A percentile compares a stretch with the other conserved stretches of the same genome.
Conservation (phyloP, 1,284 basidiomycete species). For the Sporisorium iseilematis-ciliati region DNA sequence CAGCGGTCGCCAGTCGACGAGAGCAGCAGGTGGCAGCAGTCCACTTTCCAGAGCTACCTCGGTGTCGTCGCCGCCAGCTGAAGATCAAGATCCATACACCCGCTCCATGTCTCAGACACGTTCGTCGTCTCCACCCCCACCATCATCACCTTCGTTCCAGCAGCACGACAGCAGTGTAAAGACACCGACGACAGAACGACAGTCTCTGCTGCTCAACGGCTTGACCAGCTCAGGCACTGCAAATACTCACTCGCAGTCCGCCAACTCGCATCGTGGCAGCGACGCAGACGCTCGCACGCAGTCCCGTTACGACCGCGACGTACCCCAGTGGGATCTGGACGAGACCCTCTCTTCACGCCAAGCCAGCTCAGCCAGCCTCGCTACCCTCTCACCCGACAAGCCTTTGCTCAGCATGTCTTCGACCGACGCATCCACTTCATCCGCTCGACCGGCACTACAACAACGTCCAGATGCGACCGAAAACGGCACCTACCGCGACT, state of each 20-base stretch:
- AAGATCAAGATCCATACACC: slow-evolving; percentile 39
- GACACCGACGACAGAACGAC: slow-evolving; percentile 26
- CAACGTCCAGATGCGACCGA: not conserved
- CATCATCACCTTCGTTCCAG: slow-evolving; percentile 1
- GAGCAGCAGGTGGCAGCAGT: slow-evolving; percentile 24
- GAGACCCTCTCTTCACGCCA: slow-evolving; percentile 35
- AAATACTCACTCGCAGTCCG: not conserved
- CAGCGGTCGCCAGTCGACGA: slow-evolving; percentile 7
- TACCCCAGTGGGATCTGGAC: slow-evolving; percentile 57
- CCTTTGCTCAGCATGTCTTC: slow-evolving; percentile 14
- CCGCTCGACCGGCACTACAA: not conserved
- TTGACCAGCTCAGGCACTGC: slow-evolving; percentile 19
- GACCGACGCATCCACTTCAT: slow-evolving; percentile 6
- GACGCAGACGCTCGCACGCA: slow-evolving; percentile 3
- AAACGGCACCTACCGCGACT: slow-evolving; percentile 3
- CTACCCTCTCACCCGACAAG: slow-evolving; percentile 36
- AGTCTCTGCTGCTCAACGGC: slow-evolving; percentile 23
- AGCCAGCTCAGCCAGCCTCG: slow-evolving; percentile 41
- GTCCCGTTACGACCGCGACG: slow-evolving; percentile 50
- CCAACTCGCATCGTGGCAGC: slow-evolving; percentile 1
- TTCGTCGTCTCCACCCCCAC: slow-evolving; percentile 5
- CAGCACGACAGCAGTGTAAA: slow-evolving; percentile 30
- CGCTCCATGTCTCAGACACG: slow-evolving; percentile 41
- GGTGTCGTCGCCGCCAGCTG: not conserved
- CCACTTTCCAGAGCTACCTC: slow-evolving; percentile 25